These are phyloP conservation scores for Trichocladium uniseriatum DNA, from an alignment of 495 filamentous ascomycete genomes.

Conservation along the genomic window DNA sequence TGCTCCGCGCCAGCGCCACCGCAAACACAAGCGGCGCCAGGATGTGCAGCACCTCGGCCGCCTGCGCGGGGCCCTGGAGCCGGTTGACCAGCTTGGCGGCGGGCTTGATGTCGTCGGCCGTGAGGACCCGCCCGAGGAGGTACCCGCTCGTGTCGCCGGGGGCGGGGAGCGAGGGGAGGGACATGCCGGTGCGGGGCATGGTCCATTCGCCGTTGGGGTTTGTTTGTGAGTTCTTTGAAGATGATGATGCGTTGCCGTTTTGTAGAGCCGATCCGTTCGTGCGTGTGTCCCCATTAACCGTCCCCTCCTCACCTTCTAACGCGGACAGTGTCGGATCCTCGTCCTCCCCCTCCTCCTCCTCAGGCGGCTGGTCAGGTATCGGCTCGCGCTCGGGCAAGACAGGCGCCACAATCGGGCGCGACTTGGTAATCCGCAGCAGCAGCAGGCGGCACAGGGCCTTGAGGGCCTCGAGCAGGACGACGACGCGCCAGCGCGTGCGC, in stretches of 20 bases:
- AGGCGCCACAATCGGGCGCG: slow-evolving; percentile 73
- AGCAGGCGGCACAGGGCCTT: slow-evolving; percentile 83
- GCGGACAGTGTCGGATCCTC: slow-evolving; percentile 9
- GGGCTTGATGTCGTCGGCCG: slow-evolving; percentile 91
- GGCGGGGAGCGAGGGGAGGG: slow-evolving; percentile 70
- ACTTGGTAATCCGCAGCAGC: slow-evolving; percentile 74
- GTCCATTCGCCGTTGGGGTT: slow-evolving; percentile 55
- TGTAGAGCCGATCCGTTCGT: slow-evolving; percentile 5
- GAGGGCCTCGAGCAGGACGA: slow-evolving; percentile 75
- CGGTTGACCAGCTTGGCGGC: slow-evolving; percentile 71
- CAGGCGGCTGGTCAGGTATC: slow-evolving; percentile 44
- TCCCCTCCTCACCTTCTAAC: slow-evolving; percentile 20
- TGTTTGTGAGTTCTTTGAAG: background rate
- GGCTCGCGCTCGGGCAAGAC: slow-evolving; percentile 79
- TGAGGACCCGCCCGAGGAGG: slow-evolving; percentile 83
- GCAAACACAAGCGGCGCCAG: slow-evolving; percentile 84
- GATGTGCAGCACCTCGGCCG: slow-evolving; percentile 86
- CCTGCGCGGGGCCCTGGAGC: slow-evolving; percentile 58
- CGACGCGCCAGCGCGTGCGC: slow-evolving; percentile 74
- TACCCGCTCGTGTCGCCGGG: slow-evolving; percentile 73
- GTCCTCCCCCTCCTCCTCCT: slow-evolving; percentile 33
- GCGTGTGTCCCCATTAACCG: slow-evolving; percentile 2
- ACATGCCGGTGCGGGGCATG: slow-evolving; percentile 90
- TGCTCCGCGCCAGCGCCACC: slow-evolving; percentile 62
- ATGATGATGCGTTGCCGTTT: background rate